Conservation (phyloP, 768 basidiomycete species). For the Obba rivulosa region DNA sequence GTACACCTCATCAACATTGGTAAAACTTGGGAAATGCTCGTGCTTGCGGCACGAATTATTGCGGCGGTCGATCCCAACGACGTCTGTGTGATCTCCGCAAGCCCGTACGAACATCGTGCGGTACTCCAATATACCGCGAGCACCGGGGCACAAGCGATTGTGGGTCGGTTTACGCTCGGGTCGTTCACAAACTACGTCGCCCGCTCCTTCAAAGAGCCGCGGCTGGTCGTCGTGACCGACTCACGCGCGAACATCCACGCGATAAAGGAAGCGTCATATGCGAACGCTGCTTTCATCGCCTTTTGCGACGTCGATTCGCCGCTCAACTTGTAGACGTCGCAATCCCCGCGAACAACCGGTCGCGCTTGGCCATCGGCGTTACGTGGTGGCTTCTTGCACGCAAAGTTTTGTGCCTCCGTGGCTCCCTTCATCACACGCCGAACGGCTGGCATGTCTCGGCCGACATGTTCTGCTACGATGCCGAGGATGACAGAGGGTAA, state of each 20-base stretch:
- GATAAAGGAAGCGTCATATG: conserved; percentile 99
- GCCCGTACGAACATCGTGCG: conserved; percentile 98
- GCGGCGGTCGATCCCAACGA: conserved; percentile 97
- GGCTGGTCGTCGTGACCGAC: conserved; percentile 97
- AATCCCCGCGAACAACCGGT: conserved; percentile 99
- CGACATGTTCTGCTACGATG: conserved; percentile 99
- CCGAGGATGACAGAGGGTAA: too few species aligned
- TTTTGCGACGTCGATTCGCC: conserved; percentile 99
- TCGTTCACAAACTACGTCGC: conserved; percentile 99
- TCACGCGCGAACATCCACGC: conserved; percentile 99
- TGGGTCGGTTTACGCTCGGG: conserved; percentile 98
- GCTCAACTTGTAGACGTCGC: conserved; percentile 95
- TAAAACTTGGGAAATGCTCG: conserved; percentile 99
- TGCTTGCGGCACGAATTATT: conserved; percentile 95
- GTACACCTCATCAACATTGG: conserved; percentile 97
- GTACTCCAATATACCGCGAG: conserved; percentile 98
- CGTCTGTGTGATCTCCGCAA: conserved; percentile 96
- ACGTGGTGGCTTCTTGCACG: conserved; percentile 97
- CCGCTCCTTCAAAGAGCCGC: conserved; percentile 99
- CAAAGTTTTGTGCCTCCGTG: conserved; percentile 93
- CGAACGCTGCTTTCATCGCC: conserved; percentile 99
- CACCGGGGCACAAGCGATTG: conserved; percentile 98
- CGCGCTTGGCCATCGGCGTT: conserved; percentile 93
- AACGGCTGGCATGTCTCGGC: conserved; percentile 99
- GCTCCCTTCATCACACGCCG: conserved; percentile 83